These are phyloP conservation scores for Bondarzewia mesenterica DNA, from an alignment of 1,284 basidiomycete genomes.

Conservation along the genomic window DNA sequence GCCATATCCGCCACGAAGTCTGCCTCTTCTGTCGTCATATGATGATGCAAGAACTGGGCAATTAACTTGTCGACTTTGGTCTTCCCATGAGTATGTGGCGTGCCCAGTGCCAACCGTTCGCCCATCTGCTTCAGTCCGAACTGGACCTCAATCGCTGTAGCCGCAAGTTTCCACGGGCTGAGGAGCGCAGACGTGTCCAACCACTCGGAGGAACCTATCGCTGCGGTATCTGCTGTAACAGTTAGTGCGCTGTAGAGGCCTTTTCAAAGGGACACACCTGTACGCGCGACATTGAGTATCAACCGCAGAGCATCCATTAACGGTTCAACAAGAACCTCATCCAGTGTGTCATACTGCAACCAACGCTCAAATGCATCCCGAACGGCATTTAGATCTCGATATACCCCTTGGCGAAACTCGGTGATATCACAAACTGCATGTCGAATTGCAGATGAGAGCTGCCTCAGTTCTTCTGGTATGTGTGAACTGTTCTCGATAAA, in stretches of 20 bases:
- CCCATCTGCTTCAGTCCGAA: conserved; percentile 66
- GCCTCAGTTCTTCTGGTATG: conserved; percentile 40
- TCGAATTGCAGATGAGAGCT: conserved; percentile 42
- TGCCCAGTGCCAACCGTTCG: conserved; percentile 50
- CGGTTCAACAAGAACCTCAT: conserved; percentile 49
- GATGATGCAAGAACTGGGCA: conserved; percentile 57
- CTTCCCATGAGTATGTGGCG: conserved; percentile 32
- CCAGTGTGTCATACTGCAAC: conserved; percentile 39
- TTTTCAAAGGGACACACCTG: conserved; percentile 28
- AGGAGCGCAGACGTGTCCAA: conserved; percentile 53
- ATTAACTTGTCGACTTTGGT: conserved; percentile 54
- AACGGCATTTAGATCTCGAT: conserved; percentile 62
- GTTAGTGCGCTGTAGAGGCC: neutral
- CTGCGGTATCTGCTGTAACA: conserved; percentile 14
- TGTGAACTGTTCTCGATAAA: conserved; percentile 55
- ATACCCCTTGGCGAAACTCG: conserved; percentile 63
- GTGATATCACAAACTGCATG: conserved; percentile 47
- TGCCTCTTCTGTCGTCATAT: conserved; percentile 66
- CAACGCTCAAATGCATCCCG: conserved; percentile 59
- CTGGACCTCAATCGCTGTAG: conserved; percentile 70
- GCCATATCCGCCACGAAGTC: conserved; percentile 75
- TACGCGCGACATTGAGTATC: conserved; percentile 48
- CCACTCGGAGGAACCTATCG: conserved; percentile 50
- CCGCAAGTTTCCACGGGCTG: conserved; percentile 75
- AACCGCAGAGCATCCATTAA: conserved; percentile 56